Base-by-base conservation (phyloP, 805 yeast species). In the Hanseniaspora lachancei region DNA sequence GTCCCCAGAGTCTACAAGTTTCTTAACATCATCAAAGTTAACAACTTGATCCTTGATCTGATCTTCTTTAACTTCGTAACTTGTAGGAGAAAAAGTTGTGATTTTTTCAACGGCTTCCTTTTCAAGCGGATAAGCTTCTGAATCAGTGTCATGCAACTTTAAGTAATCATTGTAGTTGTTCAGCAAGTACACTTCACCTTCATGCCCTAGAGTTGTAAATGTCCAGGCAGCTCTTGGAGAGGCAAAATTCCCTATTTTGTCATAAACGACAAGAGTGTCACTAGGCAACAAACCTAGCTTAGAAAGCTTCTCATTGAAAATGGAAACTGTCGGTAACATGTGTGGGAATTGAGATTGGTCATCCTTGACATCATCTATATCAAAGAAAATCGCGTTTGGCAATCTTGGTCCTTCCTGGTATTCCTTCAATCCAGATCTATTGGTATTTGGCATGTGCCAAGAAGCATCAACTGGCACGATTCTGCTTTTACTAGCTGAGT, bases 201-300 rank as follows among this genome's bases (percentile, higher is more conserved):
- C 20, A 66, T 89, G 97, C 8, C 91, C 91, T 66, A 85, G 87
- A 0, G 84, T 72, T 39, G 81, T 76, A 62, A 93, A 76, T 61
- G 89, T 87, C 96, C 97, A 93, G 0, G 89, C 89, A 18, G 86
- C 95, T 61, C 98, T 76, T 40, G 97, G 96, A 2, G 89, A 80
- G 43, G 95, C 82, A 67, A 91, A 88, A 59, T 85, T 81, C 2
- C 95, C 95, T 49, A 77, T 76, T 60, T 81, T 81, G 68, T 93
- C 98, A 67, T 93, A 93, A 13, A 93, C 79, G 12, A 93, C 83
- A 41, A 93, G 65, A 15, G 73, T 70, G 60, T 89, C 93, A 50
- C 72, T 69, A 27, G 70, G 70, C 3, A 63, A 60, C 32, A 86
- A 64, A 1, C 93, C 93, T 57, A 87, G 67, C 16, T 75, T 63